A percentile compares a stretch with the other conserved stretches of the same genome.
phyloP scores from a whole-genome alignment of 2,329 filamentous ascomycete genomes.

The Chlorencoelia australis region DNA sequence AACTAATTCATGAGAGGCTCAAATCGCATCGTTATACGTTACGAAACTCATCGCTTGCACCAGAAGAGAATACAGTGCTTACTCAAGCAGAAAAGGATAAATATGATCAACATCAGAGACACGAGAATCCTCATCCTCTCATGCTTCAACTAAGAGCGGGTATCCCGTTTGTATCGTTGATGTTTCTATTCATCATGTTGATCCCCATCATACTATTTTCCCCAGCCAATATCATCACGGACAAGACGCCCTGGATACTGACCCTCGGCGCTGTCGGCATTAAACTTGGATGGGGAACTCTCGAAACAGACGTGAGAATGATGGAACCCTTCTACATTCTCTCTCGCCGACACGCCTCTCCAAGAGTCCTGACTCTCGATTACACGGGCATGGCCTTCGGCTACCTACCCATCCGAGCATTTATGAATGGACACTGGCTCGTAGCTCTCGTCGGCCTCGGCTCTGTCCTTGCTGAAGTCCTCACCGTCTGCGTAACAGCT shows the following conservation, averaged over 20 bases:
- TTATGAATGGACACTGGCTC: slow-evolving; percentile 53
- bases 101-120: slow-evolving; percentile 38
- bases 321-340: slow-evolving; percentile 68
- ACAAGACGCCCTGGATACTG: slow-evolving; percentile 54
- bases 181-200: slow-evolving; percentile 45
- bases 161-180: slow-evolving; percentile 48
- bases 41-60: slow-evolving; percentile 60
- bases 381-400: slow-evolving; percentile 64
- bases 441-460: slow-evolving; percentile 61
- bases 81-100: slow-evolving; percentile 35
- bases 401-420: slow-evolving; percentile 50
- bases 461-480: slow-evolving; percentile 61
- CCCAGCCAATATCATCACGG: slow-evolving; percentile 43
- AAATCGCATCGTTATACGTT: slow-evolving; percentile 57
- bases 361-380: slow-evolving; percentile 58
- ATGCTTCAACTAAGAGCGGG: slow-evolving; percentile 54
- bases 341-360: slow-evolving; percentile 52
- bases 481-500: slow-evolving; percentile 59
- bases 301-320: slow-evolving; percentile 62
- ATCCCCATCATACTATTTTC: slow-evolving; percentile 53
- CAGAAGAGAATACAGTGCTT: slow-evolving; percentile 42
- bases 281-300: slow-evolving; percentile 57
- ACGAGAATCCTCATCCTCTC: slow-evolving; percentile 56
- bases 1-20: slow-evolving; percentile 59
- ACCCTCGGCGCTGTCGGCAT: slow-evolving; percentile 56